Base-by-base conservation (phyloP, 2,329 filamentous ascomycete species). In the Aspergillus japonicus region DNA sequence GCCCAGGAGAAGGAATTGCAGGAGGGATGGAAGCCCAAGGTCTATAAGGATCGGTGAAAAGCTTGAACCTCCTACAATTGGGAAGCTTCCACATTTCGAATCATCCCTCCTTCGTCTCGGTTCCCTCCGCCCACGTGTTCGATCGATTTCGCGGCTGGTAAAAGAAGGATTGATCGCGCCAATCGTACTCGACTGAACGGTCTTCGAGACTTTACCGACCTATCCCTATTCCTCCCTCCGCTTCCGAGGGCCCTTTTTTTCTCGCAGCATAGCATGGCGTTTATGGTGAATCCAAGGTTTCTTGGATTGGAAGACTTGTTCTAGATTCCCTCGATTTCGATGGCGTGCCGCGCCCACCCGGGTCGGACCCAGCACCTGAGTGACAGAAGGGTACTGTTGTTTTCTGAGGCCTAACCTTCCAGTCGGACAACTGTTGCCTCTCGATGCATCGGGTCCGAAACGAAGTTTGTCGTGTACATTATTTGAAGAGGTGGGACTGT, bases 1-100 rank as follows among this genome's bases (percentile, higher is more conserved):
- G 87, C 88, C 67, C 82, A 87, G 70, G 92, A 96, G 72, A 88
- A 89, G 58, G 92, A 96, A 77, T 70, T 89, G 56, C 87, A 89
- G 73, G 89, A 92, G 64, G 95, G 94, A 0, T 97, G 92, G 87
- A 96, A 93, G 75, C 95, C 94, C 60, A 97, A 96, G 82, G 82
- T 97, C 60, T 97, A 95, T 79, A 96, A 96, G 81, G 91, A 96
- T 75, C 84, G 87, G 83, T 90, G 73, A 75, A 70, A 21, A 26
- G 19, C 52, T 23, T 53, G 16, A 24, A 19, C 39, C 19, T 33
- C 3, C n/a, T 42, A 19, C 16, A 24, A 19, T 6, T 10, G 42
- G 44, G 44, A 29, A 42, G 16, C 39, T 16, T 44, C 16, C 5
- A 44, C 12, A 19, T 44, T 16, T 44, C 39, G 39, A 19, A 16